phyloP scores from a whole-genome alignment of 108 stramenopile genomes.

The Skeletonema potamos region DNA sequence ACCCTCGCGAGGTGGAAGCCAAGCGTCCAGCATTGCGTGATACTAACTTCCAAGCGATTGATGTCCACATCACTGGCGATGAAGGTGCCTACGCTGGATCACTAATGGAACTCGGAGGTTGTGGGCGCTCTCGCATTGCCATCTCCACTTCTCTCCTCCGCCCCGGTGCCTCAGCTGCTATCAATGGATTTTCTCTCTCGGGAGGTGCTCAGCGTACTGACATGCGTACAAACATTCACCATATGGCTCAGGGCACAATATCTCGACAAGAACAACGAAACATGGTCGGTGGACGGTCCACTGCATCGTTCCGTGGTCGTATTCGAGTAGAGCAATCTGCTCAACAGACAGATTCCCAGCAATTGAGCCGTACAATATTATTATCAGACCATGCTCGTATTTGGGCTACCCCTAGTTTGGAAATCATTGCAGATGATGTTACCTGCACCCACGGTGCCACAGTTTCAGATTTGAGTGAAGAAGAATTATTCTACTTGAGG shows the following conservation, averaged over 20 bases:
- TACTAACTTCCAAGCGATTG: conserved; percentile 80
- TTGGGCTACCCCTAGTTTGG: conserved; percentile 90
- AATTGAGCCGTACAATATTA: conserved; percentile 87
- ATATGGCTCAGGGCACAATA: conserved; percentile 80
- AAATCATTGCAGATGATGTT: conserved; percentile 96
- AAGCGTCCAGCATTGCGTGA: conserved; percentile 70
- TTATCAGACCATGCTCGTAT: conserved; percentile 83
- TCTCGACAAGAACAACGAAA: conserved; percentile 89
- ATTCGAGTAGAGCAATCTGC: conserved; percentile 93
- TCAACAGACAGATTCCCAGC: conserved; percentile 90
- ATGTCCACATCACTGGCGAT: conserved; percentile 79
- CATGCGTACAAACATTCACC: conserved; percentile 90
- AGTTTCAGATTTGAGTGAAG: conserved; percentile 92
- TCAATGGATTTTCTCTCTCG: conserved; percentile 80
- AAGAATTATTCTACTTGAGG: conserved; percentile 92
- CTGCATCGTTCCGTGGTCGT: conserved; percentile 88
- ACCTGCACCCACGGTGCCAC: conserved; percentile 96
- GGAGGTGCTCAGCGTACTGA: conserved; percentile 86
- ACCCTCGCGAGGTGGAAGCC: conserved; percentile 66
- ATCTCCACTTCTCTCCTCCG: conserved; percentile 67
- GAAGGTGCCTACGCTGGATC: conserved; percentile 58
- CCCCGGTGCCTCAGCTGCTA: conserved; percentile 56
- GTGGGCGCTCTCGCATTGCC: conserved; percentile 72
- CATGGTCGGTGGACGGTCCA: conserved; percentile 87
- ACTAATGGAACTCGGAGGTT: conserved; percentile 80